These are phyloP conservation scores for Chrysophaeum taylorii DNA, from an alignment of 352 stramenopile genomes.

Conservation along the genomic window DNA sequence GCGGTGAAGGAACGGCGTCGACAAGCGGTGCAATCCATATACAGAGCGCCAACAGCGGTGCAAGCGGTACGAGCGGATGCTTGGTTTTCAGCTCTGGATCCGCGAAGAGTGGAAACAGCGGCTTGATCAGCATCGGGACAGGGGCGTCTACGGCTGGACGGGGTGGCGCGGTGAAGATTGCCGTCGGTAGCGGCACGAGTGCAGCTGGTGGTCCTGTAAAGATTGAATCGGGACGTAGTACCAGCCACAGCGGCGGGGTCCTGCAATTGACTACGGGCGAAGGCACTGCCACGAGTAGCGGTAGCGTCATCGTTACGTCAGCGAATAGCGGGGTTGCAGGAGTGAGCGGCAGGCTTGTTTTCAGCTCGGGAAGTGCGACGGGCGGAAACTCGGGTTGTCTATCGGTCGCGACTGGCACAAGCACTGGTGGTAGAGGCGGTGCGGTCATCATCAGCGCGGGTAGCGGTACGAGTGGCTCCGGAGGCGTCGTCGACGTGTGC, in stretches of 20 bases:
- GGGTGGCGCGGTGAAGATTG: slow-evolving; percentile 27
- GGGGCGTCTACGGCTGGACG: slow-evolving; percentile 22
- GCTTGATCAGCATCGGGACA: slow-evolving; percentile 20
- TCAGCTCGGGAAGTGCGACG: slow-evolving; percentile 28
- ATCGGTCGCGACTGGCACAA: background rate
- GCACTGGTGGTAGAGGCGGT: slow-evolving; percentile 19
- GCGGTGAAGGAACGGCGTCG: background rate
- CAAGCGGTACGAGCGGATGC: slow-evolving; percentile 21
- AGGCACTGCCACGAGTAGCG: slow-evolving; percentile 1
- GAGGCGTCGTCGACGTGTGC: slow-evolving; percentile 16
- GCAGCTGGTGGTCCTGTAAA: background rate
- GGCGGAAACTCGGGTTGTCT: background rate
- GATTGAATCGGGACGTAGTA: slow-evolving; percentile 12
- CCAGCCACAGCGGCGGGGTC: background rate
- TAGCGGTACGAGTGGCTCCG: slow-evolving; percentile 12
- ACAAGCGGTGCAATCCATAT: background rate
- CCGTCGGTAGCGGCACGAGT: slow-evolving; percentile 16
- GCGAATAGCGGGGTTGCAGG: slow-evolving; percentile 21
- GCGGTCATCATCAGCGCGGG: slow-evolving; percentile 23
- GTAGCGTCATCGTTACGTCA: slow-evolving; percentile 22
- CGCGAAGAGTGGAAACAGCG: slow-evolving; percentile 27
- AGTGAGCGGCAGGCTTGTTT: slow-evolving; percentile 23
- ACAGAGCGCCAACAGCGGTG: background rate
- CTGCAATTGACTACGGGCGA: background rate
- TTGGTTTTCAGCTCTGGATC: slow-evolving; percentile 29